Conservation (phyloP, 2,329 filamentous ascomycete species). For the Colletotrichum sansevieriae region DNA sequence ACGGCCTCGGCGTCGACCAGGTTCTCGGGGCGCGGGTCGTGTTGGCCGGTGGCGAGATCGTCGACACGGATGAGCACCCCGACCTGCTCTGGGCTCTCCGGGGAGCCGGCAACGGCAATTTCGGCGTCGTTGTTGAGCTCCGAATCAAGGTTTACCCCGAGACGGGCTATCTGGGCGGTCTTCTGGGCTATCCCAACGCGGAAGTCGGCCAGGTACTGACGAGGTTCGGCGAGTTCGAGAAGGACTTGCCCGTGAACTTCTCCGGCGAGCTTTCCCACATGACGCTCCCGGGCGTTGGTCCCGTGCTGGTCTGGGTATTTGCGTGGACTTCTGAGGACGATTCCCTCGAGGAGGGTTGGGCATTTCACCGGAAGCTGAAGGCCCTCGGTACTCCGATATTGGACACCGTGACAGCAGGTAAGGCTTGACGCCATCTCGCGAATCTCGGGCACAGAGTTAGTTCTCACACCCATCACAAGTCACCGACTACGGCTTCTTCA, state of each 20-base stretch:
- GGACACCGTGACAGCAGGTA: constrained; percentile 31
- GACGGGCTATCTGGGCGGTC: constrained; percentile 31
- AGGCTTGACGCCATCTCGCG: no score
- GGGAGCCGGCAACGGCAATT: constrained; percentile 53
- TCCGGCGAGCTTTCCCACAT: constrained; percentile 22
- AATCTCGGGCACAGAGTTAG: neutral
- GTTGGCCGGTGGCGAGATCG: constrained; percentile 51
- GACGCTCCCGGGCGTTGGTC: constrained; percentile 28
- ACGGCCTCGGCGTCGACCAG: constrained; percentile 54
- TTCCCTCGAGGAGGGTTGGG: constrained; percentile 21
- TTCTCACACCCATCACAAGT: constrained; percentile 2
- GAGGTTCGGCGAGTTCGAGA: constrained; percentile 32
- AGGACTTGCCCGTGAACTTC: constrained; percentile 46
- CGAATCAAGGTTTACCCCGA: constrained; percentile 54
- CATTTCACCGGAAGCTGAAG: constrained; percentile 27
- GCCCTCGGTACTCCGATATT: constrained; percentile 25
- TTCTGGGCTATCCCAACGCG: constrained; percentile 36
- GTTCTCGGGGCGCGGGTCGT: constrained; percentile 55
- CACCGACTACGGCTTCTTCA: constrained; percentile 31
- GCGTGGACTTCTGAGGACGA: constrained; percentile 31
- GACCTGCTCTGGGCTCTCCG: constrained; percentile 53
- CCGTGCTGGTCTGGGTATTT: constrained; percentile 23
- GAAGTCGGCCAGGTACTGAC: constrained; percentile 45
- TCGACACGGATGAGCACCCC: constrained; percentile 51
- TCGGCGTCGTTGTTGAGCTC: constrained; percentile 56